Percentiles rank a stretch among this genome's conserved stretches.
phyloP scores from a whole-genome alignment of 306 rosid genomes.

The Glycine latifolia region DNA sequence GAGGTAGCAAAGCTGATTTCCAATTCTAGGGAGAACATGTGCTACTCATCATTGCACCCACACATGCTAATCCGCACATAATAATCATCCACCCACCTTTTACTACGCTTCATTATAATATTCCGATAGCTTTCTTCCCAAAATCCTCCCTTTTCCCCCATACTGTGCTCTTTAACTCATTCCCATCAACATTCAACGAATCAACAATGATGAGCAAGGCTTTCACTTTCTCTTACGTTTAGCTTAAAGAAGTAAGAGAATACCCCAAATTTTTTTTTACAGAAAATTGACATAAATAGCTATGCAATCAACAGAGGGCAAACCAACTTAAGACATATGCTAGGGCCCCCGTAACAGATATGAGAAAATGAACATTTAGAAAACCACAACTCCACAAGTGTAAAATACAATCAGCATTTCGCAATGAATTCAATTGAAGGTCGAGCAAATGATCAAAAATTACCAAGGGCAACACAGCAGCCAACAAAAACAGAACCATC shows the following conservation, averaged over 20 bases:
- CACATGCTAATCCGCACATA: conserved; percentile 8
- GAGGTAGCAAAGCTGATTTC: conserved; percentile 14
- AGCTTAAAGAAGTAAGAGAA: not conserved
- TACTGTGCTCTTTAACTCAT: not conserved
- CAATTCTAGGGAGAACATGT: conserved; percentile 11
- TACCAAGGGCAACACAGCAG: not conserved
- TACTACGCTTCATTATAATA: conserved; percentile 23
- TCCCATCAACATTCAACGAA: conserved; percentile 28
- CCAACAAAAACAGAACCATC: conserved; percentile 3
- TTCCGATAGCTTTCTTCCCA: conserved; percentile 20
- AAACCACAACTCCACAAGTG: no score
- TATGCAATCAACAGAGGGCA: conserved; percentile 7
- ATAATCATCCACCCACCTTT: conserved; percentile 26
- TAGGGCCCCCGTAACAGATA: no score
- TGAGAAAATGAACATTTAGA: conserved; percentile 15
- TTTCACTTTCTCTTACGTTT: conserved; percentile 19
- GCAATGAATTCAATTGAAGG: conserved; percentile 9
- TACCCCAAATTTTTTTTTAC: not conserved
- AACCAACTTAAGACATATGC: not conserved
- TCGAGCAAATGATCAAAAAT: not conserved
- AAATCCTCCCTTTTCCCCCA: conserved; percentile 34
- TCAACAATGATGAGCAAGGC: conserved; percentile 21
- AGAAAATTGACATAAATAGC: conserved; percentile 10
- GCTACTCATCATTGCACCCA: conserved; percentile 38
- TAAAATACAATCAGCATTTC: not conserved